Conservation (phyloP, 805 yeast genomes). For the Candida hungchunana region DNA sequence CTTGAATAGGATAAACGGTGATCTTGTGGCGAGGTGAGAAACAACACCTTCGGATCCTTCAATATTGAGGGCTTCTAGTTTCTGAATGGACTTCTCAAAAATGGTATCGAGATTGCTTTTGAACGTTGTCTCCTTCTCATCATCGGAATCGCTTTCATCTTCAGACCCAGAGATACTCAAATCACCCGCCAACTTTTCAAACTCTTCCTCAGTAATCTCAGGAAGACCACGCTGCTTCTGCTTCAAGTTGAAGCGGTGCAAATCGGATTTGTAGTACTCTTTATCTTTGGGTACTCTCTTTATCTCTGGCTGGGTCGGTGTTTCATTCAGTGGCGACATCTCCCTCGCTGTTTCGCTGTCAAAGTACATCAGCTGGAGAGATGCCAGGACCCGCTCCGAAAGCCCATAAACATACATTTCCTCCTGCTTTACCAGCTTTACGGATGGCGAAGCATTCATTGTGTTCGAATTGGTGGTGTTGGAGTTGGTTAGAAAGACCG, state of each 20-base stretch:
- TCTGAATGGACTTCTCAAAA: conserved; percentile 21
- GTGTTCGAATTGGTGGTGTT: not conserved
- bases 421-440: conserved; percentile 9
- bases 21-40: conserved; percentile 60
- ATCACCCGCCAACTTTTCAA: conserved; percentile 48
- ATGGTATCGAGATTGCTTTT: conserved; percentile 20
- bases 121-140: conserved; percentile 9
- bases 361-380: conserved; percentile 51
- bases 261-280: conserved; percentile 54
- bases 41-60: conserved; percentile 30
- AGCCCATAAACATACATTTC: conserved; percentile 50
- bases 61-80: conserved; percentile 18
- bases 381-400: conserved; percentile 34
- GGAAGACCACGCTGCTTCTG: conserved; percentile 42
- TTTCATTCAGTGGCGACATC: conserved; percentile 17
- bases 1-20: conserved; percentile 62
- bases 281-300: conserved; percentile 21
- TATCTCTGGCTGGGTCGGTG: conserved; percentile 14
- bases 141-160: conserved; percentile 31
- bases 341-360: conserved; percentile 44
- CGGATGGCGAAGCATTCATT: not conserved
- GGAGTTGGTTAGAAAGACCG: no score
- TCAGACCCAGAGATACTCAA: conserved; percentile 58
- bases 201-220: conserved; percentile 51
- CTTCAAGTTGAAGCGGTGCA: conserved; percentile 56